A percentile compares a stretch with the other conserved stretches of the same genome.
phyloP scores from a whole-genome alignment of 2,329 filamentous ascomycete species.

The Botrytis paeoniae region DNA sequence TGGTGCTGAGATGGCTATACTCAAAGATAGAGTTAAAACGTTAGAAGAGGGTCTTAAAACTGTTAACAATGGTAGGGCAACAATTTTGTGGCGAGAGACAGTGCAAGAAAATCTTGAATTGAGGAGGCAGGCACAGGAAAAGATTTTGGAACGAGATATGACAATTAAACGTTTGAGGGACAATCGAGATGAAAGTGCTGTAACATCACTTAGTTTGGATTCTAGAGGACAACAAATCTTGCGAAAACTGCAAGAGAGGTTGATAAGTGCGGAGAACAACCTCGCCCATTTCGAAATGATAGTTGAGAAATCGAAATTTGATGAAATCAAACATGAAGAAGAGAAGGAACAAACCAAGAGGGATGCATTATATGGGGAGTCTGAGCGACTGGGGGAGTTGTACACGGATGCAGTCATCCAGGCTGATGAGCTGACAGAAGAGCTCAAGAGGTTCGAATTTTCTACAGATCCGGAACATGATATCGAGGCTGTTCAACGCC shows the following conservation, averaged over 20 bases:
- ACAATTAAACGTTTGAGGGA: neutral
- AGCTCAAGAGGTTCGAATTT: neutral
- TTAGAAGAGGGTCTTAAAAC: neutral
- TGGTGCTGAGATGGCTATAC: neutral
- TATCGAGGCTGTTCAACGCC: neutral
- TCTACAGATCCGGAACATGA: neutral
- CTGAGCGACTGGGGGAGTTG: neutral
- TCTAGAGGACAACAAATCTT: constrained; percentile 6
- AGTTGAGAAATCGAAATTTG: neutral
- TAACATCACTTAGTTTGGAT: constrained; percentile 3
- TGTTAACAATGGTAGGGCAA: neutral
- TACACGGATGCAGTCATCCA: neutral
- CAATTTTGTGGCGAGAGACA: neutral
- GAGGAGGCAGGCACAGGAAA: neutral
- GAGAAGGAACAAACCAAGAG: neutral
- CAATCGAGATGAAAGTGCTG: neutral
- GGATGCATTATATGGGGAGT: constrained; percentile 2
- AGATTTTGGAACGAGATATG: neutral
- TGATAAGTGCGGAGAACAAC: neutral
- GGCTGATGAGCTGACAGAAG: neutral
- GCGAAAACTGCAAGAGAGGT: neutral
- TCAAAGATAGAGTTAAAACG: neutral
- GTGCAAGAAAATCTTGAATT: neutral
- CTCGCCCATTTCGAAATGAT: neutral
- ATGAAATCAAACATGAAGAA: neutral